Percentiles rank a stretch among this genome's conserved stretches.
phyloP scores from a whole-genome alignment of 2,329 filamentous ascomycete genomes.

The Moelleriella libera region DNA sequence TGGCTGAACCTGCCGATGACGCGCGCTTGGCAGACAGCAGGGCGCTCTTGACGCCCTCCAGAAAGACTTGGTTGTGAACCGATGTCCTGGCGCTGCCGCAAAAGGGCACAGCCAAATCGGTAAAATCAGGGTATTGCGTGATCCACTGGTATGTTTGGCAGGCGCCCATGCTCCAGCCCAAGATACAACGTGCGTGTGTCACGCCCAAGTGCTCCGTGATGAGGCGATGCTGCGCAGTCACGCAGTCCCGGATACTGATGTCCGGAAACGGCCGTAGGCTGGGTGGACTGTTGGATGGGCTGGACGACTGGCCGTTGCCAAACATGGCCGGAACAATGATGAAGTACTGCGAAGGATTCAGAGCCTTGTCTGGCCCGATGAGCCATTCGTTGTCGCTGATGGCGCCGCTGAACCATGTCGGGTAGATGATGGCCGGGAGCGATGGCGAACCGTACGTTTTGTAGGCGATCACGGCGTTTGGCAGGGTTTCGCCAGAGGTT shows the following conservation, averaged over 20 bases:
- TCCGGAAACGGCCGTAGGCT: constrained; percentile 22
- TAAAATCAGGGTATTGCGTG: constrained; percentile 32
- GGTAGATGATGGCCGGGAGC: constrained; percentile 57
- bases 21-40: constrained; percentile 23
- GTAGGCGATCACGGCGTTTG: constrained; percentile 57
- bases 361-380: constrained; percentile 47
- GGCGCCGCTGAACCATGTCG: constrained; percentile 51
- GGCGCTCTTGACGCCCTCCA: constrained; percentile 37
- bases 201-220: constrained; percentile 27
- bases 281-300: constrained; percentile 29
- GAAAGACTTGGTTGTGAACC: constrained; percentile 37
- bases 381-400: constrained; percentile 67
- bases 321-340: constrained; percentile 37
- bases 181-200: constrained; percentile 26
- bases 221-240: constrained; percentile 30
- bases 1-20: constrained; percentile 34
- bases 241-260: constrained; percentile 33
- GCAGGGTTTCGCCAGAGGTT: constrained; percentile 46
- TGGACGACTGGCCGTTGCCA: constrained; percentile 38
- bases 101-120: constrained; percentile 29
- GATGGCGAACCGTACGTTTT: constrained; percentile 56
- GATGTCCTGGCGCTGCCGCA: constrained; percentile 36
- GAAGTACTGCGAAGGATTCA: constrained; percentile 41
- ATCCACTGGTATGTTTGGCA: constrained; percentile 38
- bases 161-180: constrained; percentile 44